phyloP scores from a whole-genome alignment of 139 green algal species.

The Asterochloris erici region DNA sequence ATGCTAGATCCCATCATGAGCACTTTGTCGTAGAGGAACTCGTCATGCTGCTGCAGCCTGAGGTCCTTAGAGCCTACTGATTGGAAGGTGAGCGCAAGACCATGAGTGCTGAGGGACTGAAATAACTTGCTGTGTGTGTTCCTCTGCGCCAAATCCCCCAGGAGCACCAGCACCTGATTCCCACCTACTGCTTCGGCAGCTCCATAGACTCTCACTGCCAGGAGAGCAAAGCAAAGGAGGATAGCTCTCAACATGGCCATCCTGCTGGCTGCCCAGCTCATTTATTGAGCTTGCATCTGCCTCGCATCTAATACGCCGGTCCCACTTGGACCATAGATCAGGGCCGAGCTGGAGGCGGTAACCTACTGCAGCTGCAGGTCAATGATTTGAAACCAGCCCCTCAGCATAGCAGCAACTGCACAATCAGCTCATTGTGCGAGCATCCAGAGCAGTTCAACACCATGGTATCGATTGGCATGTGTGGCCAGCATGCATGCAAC shows the following conservation, averaged over 20 bases:
- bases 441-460: too few species aligned
- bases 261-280: too few species aligned
- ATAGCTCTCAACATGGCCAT: too few species aligned
- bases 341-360: too few species aligned
- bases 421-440: too few species aligned
- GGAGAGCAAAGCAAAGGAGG: background rate
- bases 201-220: background rate
- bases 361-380: too few species aligned
- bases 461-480: too few species aligned
- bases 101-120: conserved; percentile 14
- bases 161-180: conserved; percentile 52
- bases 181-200: background rate
- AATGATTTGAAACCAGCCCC: too few species aligned
- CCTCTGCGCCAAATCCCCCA: conserved; percentile 20
- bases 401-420: too few species aligned
- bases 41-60: conserved; percentile 70
- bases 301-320: too few species aligned
- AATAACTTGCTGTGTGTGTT: conserved; percentile 61
- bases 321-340: too few species aligned
- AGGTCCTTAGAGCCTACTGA: conserved; percentile 44
- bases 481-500: background rate
- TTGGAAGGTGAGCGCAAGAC: conserved; percentile 51
- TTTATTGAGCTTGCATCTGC: too few species aligned
- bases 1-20: conserved; percentile 59
- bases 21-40: conserved; percentile 80